A percentile compares a stretch with the other conserved stretches of the same genome.
Evolutionary conservation across 148 eudicot genomes (phyloP).

Genomic region (Agrostemma githago): DNA sequence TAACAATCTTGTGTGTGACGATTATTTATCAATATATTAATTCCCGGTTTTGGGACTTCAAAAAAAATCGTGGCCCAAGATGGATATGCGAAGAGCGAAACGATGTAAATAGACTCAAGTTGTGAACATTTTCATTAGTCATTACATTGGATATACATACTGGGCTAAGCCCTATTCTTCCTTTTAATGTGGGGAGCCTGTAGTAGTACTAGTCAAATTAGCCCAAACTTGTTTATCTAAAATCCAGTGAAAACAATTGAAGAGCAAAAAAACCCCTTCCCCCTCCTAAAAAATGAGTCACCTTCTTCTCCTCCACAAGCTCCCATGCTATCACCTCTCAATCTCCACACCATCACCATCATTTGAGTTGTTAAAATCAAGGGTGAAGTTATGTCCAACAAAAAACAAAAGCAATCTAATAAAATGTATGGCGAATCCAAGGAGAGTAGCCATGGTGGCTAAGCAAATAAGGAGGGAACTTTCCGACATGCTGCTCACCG

Average conservation of each 20-base stretch:
- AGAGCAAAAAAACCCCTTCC: neutral
- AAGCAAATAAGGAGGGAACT: conserved; percentile 82
- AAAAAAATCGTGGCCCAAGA: too few relatives aligned
- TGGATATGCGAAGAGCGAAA: too few relatives aligned
- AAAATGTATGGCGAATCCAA: conserved; percentile 78
- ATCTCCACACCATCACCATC: conserved; percentile 8
- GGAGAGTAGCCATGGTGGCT: conserved; percentile 89
- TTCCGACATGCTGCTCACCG: conserved; percentile 82
- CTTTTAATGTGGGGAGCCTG: too few relatives aligned
- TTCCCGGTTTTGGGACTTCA: too few relatives aligned
- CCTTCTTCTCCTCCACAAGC: conserved; percentile 20
- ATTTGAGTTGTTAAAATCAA: conserved; percentile 9
- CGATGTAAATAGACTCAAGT: too few relatives aligned
- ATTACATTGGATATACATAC: too few relatives aligned
- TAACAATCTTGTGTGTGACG: too few relatives aligned
- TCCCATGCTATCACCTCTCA: conserved; percentile 9
- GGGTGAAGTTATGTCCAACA: conserved; percentile 11
- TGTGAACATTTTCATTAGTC: too few relatives aligned
- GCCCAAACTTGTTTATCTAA: neutral
- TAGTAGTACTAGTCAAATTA: too few relatives aligned
- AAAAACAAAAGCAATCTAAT: neutral
- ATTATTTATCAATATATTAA: too few relatives aligned
- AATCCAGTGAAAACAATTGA: neutral
- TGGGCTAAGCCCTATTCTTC: too few relatives aligned
- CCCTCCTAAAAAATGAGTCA: conserved; percentile 8